Percentiles rank a stretch among this genome's conserved stretches.
Conservation (phyloP, 2,329 filamentous ascomycete genomes). For the Ophiostoma fasciatum region DNA sequence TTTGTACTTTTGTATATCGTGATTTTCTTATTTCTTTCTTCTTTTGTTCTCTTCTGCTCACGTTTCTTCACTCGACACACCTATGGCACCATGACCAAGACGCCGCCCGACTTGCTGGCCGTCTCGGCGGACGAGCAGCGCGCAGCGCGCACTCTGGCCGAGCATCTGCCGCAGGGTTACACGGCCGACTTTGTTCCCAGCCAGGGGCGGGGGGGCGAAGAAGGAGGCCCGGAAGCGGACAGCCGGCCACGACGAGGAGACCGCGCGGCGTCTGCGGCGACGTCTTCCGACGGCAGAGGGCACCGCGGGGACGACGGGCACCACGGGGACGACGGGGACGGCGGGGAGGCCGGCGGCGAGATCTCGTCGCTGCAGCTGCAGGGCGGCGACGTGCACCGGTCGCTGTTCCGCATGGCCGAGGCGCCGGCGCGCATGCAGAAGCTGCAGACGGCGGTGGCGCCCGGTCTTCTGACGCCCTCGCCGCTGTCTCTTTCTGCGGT, state of each 20-base stretch:
- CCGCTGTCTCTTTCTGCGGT: slow-evolving; percentile 1
- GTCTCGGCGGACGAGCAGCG: slow-evolving; percentile 5
- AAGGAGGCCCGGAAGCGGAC: no score
- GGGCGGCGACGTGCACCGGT: slow-evolving; percentile 65
- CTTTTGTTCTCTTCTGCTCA: not conserved
- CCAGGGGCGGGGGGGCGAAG: no score
- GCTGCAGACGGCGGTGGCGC: not conserved
- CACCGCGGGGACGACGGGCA: slow-evolving; percentile 9
- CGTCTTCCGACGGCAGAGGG: not conserved
- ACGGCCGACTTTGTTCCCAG: slow-evolving; percentile 18
- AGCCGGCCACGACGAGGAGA: no score
- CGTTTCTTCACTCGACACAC: not conserved
- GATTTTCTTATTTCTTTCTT: no score
- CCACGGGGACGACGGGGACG: slow-evolving; percentile 17
- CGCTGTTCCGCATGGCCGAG: slow-evolving; percentile 56
- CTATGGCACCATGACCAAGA: slow-evolving; percentile 7
- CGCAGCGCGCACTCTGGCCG: slow-evolving; percentile 15
- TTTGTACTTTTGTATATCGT: not conserved
- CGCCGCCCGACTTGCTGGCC: slow-evolving; percentile 4
- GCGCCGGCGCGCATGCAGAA: slow-evolving; percentile 35
- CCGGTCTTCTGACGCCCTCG: slow-evolving; percentile 1
- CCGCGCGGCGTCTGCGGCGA: not conserved
- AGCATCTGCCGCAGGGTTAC: slow-evolving; percentile 20
- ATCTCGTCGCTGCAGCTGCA: slow-evolving; percentile 56
- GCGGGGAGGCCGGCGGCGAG: no score